Evolutionary conservation across 768 basidiomycete species (phyloP).

Genomic region (Suillus discolor): DNA sequence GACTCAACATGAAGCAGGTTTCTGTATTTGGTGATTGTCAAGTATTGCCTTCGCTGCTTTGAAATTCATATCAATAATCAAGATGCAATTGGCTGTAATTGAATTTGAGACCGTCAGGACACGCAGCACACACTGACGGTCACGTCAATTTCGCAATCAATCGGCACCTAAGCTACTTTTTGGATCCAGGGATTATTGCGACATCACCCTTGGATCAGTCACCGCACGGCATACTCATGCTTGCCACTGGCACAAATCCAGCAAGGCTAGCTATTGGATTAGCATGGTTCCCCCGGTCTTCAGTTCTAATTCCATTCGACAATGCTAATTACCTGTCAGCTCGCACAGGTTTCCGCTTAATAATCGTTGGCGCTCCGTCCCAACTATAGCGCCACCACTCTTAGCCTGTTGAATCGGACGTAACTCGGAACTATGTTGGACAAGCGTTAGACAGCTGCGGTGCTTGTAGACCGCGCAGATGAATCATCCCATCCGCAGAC

Average conservation of each 20-base stretch:
- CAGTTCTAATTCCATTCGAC: neutral
- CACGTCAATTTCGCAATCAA: slow-evolving; percentile 8
- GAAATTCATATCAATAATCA: slow-evolving; percentile 3
- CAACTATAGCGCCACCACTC: neutral
- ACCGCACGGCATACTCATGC: slow-evolving; percentile 37
- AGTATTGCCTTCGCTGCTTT: slow-evolving; percentile 3
- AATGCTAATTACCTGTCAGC: neutral
- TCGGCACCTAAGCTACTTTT: neutral
- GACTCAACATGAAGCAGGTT: slow-evolving; percentile 13
- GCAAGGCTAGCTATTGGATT: slow-evolving; percentile 19
- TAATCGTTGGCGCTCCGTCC: slow-evolving; percentile 5
- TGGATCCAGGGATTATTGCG: slow-evolving; percentile 4
- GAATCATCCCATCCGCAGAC: neutral
- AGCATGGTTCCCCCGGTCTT: neutral
- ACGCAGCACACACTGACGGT: slow-evolving; percentile 1
- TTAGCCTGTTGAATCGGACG: neutral
- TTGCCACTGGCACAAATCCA: slow-evolving; percentile 35
- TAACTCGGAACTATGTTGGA: neutral
- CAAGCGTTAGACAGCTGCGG: neutral
- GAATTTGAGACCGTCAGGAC: slow-evolving; percentile 1
- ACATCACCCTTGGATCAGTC: slow-evolving; percentile 35
- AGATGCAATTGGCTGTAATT: neutral
- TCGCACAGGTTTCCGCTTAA: slow-evolving; percentile 4
- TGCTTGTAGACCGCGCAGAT: neutral
- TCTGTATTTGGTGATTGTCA: slow-evolving; percentile 5